Evolutionary conservation across 1,284 basidiomycete genomes (phyloP).

Genomic region (Rhodotorula sp.): DNA sequence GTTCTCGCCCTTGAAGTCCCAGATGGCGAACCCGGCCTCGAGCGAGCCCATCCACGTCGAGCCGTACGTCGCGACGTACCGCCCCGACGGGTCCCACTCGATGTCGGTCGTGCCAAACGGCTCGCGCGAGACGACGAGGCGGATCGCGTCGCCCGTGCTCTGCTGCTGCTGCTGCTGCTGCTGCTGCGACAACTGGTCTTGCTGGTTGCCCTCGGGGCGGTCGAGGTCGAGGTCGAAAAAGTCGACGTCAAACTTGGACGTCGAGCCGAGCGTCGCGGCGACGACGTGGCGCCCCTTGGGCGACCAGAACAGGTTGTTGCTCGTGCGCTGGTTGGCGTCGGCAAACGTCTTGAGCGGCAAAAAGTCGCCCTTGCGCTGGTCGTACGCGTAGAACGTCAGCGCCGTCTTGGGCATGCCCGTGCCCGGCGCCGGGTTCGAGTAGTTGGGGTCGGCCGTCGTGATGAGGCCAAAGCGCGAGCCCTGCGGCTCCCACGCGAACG

Average conservation of each 20-base stretch:
- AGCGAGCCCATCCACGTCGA: slow-evolving; percentile 95
- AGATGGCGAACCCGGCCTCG: slow-evolving; percentile 94
- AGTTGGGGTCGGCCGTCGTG: slow-evolving; percentile 91
- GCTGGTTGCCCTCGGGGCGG: slow-evolving; percentile 55
- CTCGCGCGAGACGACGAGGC: slow-evolving; percentile 79
- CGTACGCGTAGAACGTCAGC: slow-evolving; percentile 94
- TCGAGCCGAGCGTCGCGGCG: slow-evolving; percentile 90
- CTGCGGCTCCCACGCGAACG: slow-evolving; percentile 98
- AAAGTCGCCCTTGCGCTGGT: slow-evolving; percentile 93
- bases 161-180: neutral
- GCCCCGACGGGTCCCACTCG: slow-evolving; percentile 97
- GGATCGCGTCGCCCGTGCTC: slow-evolving; percentile 68
- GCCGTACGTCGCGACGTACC: slow-evolving; percentile 89
- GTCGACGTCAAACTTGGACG: slow-evolving; percentile 94
- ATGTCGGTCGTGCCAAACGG: slow-evolving; percentile 98
- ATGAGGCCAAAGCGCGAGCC: slow-evolving; percentile 96
- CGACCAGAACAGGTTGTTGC: slow-evolving; percentile 95
- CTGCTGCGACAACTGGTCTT: neutral
- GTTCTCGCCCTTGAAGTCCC: slow-evolving; percentile 97
- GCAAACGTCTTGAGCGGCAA: slow-evolving; percentile 70
- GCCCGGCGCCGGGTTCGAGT: slow-evolving; percentile 78
- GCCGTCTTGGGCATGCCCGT: slow-evolving; percentile 86
- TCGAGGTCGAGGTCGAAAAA: slow-evolving; percentile 95
- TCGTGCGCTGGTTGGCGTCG: slow-evolving; percentile 70
- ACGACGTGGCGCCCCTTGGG: slow-evolving; percentile 95